phyloP scores from a whole-genome alignment of 306 rosid species.

The Lathyrus sativus region DNA sequence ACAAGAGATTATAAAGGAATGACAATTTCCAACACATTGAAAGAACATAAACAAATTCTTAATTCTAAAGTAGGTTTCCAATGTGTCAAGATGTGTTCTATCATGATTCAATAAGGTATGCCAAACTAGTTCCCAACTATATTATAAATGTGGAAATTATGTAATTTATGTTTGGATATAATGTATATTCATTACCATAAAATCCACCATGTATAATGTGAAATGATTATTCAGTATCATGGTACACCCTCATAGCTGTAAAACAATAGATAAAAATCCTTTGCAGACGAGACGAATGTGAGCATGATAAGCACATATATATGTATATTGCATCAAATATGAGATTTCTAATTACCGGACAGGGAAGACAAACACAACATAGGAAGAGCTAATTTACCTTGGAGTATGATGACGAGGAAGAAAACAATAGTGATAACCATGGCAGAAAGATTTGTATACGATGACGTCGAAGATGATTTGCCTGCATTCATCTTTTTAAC shows the following conservation, averaged over 20 bases:
- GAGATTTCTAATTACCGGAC: constrained; percentile 17
- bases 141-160: constrained; percentile 3
- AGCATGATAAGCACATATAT: constrained; percentile 3
- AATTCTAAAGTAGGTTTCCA: constrained; percentile 5
- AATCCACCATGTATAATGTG: constrained; percentile 22
- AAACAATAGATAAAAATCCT: background rate
- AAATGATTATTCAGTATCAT: background rate
- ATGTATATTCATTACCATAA: background rate
- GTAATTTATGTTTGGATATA: constrained; percentile 3
- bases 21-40: constrained; percentile 13
- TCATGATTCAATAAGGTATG: constrained; percentile 27
- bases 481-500: constrained; percentile 56
- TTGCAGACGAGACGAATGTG: constrained; percentile 2
- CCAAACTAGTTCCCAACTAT: background rate
- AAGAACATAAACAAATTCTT: background rate
- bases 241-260: constrained; percentile 18
- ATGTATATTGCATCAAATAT: background rate
- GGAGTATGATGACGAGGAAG: constrained; percentile 57
- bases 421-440: constrained; percentile 61
- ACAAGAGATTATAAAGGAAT: background rate
- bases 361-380: constrained; percentile 10
- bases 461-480: constrained; percentile 48
- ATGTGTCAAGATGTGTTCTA: constrained; percentile 23
- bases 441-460: constrained; percentile 54
- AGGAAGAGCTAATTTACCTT: constrained; percentile 49